Conservation (phyloP, 805 yeast species). For the Sugiyamaella smithiae region DNA sequence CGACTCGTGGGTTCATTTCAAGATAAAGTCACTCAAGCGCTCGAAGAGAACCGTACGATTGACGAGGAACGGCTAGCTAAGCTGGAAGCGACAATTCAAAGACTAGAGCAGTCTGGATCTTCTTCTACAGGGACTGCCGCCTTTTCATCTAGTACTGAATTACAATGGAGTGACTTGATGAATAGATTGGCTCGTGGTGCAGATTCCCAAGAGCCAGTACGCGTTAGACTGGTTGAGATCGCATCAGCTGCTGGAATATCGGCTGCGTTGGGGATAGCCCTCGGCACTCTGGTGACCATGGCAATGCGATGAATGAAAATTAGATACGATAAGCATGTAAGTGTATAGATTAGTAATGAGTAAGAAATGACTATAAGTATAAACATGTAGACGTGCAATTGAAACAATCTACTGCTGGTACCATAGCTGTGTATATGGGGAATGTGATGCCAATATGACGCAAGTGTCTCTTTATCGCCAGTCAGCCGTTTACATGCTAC, state of each 20-base stretch:
- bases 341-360: too few species aligned
- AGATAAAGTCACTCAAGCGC: conserved; percentile 56
- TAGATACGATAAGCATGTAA: too few species aligned
- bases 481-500: too few species aligned
- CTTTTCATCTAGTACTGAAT: not conserved
- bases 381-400: too few species aligned
- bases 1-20: conserved; percentile 82
- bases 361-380: too few species aligned
- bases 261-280: conserved; percentile 9
- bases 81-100: conserved; percentile 5
- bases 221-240: conserved; percentile 8
- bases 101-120: conserved; percentile 2
- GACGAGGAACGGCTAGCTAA: conserved; percentile 2
- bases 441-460: too few species aligned
- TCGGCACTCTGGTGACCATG: conserved; percentile 15
- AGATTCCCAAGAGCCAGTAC: not conserved
- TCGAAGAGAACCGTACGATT: conserved; percentile 11
- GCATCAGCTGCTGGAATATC: conserved; percentile 4
- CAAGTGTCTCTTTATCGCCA: too few species aligned
- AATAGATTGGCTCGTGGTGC: not conserved
- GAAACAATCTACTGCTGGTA: too few species aligned
- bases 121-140: too few species aligned
- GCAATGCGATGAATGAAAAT: too few species aligned
- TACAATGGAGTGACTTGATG: not conserved
- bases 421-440: too few species aligned